A percentile compares a stretch with the other conserved stretches of the same genome.
These are phyloP conservation scores for Nothomitra cinnamomea DNA, from an alignment of 2,329 filamentous ascomycete species.

Conservation along the genomic window DNA sequence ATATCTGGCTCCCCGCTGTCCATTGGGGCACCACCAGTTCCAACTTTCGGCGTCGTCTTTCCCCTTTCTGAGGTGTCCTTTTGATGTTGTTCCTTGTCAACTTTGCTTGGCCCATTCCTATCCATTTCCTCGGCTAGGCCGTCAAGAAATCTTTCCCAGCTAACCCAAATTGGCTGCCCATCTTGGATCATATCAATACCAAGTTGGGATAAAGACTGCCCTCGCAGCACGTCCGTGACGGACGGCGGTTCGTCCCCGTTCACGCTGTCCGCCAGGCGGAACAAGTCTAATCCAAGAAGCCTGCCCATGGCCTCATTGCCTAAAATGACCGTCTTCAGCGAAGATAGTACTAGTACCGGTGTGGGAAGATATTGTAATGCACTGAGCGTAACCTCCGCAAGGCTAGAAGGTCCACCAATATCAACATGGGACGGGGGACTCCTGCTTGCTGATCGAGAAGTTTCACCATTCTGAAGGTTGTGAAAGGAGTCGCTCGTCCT, in stretches of 20 bases:
- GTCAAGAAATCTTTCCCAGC: conserved; percentile 40
- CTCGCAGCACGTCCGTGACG: conserved; percentile 42
- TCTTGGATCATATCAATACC: conserved; percentile 59
- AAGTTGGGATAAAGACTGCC: conserved; percentile 49
- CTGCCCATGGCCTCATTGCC: conserved; percentile 62
- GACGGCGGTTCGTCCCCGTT: conserved; percentile 17
- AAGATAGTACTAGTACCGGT: conserved; percentile 51
- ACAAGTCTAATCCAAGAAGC: conserved; percentile 41
- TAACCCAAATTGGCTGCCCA: conserved; percentile 34
- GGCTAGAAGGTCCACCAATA: background rate
- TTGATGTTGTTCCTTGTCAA: background rate
- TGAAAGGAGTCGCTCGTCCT: background rate
- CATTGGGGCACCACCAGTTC: background rate
- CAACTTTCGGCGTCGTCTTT: conserved; percentile 6
- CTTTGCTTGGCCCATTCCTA: background rate
- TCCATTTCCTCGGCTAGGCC: conserved; percentile 21
- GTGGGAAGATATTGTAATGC: conserved; percentile 60
- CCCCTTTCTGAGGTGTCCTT: conserved; percentile 6
- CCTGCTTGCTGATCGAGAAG: background rate
- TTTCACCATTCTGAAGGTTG: background rate
- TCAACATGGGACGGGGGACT: background rate
- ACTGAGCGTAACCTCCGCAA: conserved; percentile 34
- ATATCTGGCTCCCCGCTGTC: background rate
- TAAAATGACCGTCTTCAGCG: conserved; percentile 50
- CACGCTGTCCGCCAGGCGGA: conserved; percentile 18